Base-by-base conservation (phyloP, 2,329 filamentous ascomycete species). In the Coniella lustricola region DNA sequence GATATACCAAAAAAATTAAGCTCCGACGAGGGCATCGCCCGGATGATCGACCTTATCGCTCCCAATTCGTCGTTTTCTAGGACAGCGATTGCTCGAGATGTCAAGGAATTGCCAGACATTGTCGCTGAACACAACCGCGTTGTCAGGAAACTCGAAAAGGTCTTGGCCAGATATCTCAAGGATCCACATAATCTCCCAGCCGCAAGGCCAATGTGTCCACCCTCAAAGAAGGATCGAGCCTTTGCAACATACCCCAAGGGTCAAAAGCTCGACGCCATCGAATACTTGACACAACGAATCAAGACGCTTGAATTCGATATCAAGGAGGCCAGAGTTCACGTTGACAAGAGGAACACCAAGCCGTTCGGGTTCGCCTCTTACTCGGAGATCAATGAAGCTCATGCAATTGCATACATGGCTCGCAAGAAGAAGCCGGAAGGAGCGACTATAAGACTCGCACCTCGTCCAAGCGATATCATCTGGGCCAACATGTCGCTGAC, bases 311-410 rank as follows among this genome's bases (percentile, higher is more conserved):
- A 97, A 63, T 66, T 81, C 10, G 81, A 94, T 61, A 90, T 98
- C 66, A 88, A 86, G 61, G 82, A 93, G 54, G 85, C 90, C 1
- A 82, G 93, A 12, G 77, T 81, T 34, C 82, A 82, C 1, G 82
- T 98, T 7, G 91, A 97, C 66, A 89, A 84, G 64, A 82, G 90
- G 43, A 88, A 91, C 62, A 85, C 90, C 14, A 85, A 95, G 77
- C 77, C 88, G 0, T 98, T 90, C 61, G 93, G 93, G 0, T 98
- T 98, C 63, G 90, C 91, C 8, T 96, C 89, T 59, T 98, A 93
- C 68, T 82, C 91, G 36, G 84, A 84, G 36, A 94, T 98, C 48
- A 76, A 83, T 50, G 87, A 95, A 58, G 89, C 93, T 0, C 93
- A 98, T 61, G 80, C 79, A 17, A 90, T 95, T 54, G 93, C 90